Evolutionary conservation across 768 basidiomycete genomes (phyloP), one percentile per base, ranked within the genome.

Genomic region (Serendipita vermifera): DNA sequence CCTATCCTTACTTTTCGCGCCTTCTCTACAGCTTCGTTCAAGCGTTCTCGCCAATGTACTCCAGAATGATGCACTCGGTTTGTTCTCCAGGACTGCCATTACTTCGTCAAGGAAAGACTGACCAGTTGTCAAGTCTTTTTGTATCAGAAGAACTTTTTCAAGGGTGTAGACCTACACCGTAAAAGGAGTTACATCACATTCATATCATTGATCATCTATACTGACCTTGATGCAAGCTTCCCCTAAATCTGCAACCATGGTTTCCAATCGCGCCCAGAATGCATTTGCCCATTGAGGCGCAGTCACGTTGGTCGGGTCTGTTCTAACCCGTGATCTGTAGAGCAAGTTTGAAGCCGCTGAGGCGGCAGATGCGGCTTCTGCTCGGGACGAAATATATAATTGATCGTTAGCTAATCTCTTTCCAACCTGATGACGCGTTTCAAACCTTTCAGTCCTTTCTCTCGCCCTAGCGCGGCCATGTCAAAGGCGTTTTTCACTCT

Each of bases 51-150:
- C 78, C 0, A 97, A 68, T 0, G 86, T 80, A 3, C 83, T 78
- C 96, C 96, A 99, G 69, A 97, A 98, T 2, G 79, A 82, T 20
- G 83, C 77, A 59, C 87, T 93, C 1, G 96, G 96, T 65, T 85
- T 92, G 67, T 82, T 89, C 61, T 98, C 96, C 5, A 97, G 73
- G 3, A 80, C 71, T 73, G 91, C 87, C 85, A 97, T 86, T 0
- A 86, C 89, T 66, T 93, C 92, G 54, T 96, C 93, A 26, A 98
- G 70, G 69, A 98, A 98, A 2, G 85, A 71, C 0, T 76, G 70
- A 58, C 88, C 84, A 0, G 87, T 82, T 32, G 77, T 71, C 0
- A 83, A 73, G 64, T 98, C 93, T 66, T 79, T 85, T 73, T 97
- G 97, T 64, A 94, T 68, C 63, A 78, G 81, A 33, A 98, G 72